These are phyloP conservation scores for Zygosaccharomyces pseudobailii DNA, from an alignment of 1,139 yeast species.

Conservation along the genomic window DNA sequence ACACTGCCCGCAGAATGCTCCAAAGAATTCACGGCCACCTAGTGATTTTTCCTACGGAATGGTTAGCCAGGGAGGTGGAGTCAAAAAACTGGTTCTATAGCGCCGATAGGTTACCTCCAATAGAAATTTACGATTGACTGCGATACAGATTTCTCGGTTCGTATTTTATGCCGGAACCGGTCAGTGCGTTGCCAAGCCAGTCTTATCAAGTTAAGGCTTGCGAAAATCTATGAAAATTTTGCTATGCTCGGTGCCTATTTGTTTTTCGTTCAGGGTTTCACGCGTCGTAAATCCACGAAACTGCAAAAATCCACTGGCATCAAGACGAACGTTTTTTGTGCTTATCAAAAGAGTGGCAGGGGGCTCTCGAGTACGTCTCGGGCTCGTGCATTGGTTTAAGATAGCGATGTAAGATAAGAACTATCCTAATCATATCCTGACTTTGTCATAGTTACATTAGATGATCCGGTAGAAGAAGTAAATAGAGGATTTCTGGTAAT, in stretches of 20 bases:
- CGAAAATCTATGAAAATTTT: not conserved
- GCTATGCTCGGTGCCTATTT: not conserved
- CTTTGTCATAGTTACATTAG: not conserved
- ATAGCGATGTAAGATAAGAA: not conserved
- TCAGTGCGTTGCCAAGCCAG: not conserved
- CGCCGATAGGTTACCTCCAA: conserved; percentile 90
- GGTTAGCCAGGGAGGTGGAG: conserved; percentile 84
- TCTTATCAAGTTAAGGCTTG: not conserved
- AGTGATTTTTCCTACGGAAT: conserved; percentile 84
- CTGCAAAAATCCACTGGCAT: not conserved
- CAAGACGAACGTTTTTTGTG: not conserved
- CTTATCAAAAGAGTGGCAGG: not conserved
- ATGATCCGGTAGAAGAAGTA: too few relatives aligned
- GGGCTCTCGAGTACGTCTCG: not conserved
- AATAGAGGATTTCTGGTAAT: not conserved
- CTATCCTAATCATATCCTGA: not conserved
- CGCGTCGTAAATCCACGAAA: not conserved
- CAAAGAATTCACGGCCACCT: conserved; percentile 81
- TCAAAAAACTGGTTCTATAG: conserved; percentile 93
- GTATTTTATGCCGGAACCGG: not conserved
- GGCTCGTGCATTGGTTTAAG: not conserved
- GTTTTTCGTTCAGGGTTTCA: not conserved
- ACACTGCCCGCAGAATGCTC: conserved; percentile 70
- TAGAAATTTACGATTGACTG: conserved; percentile 76
- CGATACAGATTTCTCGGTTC: not conserved